Base-by-base conservation (phyloP, 2,329 filamentous ascomycete species). In the Penicillium sp. region DNA sequence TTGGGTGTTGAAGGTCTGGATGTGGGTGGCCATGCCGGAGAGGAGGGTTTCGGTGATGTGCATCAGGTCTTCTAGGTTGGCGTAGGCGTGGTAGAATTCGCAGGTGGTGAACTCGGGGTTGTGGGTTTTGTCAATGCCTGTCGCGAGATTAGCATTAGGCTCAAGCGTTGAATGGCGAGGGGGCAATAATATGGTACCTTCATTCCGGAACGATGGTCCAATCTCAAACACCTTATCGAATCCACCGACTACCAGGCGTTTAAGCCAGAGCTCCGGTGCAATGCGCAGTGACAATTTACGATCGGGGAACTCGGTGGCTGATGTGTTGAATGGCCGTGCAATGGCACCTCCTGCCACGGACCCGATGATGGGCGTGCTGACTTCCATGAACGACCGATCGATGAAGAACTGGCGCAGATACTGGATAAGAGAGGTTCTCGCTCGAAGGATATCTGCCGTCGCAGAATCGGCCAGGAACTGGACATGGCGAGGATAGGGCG, bases 21-120 rank as follows among this genome's bases (percentile, higher is more conserved):
- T 82, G 63, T 83, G 81, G 15, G 75, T 68, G 10, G 85, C 83
- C 15, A 93, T 80, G 17, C 84, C 82, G 37, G 73, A 79, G 35
- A 97, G 76, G 50, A 98, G 77, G 14, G 83, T 79, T 73, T 95
- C 90, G 0, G 94, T 98, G 72, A 88, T 86, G 20, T 76, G 73
- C 71, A 96, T 92, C 53, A 98, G 80, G 43, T 90, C 86, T 38
- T 87, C 80, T 0, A 97, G 83, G 64, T 89, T 90, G 61, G 89
- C 87, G 70, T 93, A 96, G 2, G 93, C 89, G 62, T 90, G 88
- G 77, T 99, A 99, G 78, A 96, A 98, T 78, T 99, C 95, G 81
- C 94, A 98, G 61, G 91, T 98, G 47, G 91, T 95, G 78, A 98
- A 99, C 73, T 99, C 95, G 0, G 95, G 94, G 72, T 99, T 99